Percentiles rank a stretch among this genome's conserved stretches.
Evolutionary conservation across 2,329 filamentous ascomycete genomes (phyloP).

Genomic region (Aspergillus aculeatus): DNA sequence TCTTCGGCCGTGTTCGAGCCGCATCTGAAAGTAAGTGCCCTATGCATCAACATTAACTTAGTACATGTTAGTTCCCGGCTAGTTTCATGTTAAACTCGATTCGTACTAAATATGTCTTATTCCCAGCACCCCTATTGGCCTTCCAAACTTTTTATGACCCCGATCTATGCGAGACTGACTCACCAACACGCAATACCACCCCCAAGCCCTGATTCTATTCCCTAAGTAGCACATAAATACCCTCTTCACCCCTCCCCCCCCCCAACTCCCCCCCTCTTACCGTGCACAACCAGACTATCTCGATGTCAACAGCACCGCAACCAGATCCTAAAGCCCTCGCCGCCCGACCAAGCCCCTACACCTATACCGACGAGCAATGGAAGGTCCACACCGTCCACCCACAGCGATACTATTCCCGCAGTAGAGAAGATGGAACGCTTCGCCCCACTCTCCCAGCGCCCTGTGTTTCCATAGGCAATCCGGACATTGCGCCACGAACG

Average conservation of each 20-base stretch:
- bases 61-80: too few species aligned
- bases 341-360: neutral
- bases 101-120: neutral
- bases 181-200: too few species aligned
- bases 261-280: neutral
- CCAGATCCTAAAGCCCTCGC: too few species aligned
- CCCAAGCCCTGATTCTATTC: too few species aligned
- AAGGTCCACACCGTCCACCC: neutral
- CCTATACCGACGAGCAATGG: neutral
- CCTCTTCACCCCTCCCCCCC: too few species aligned
- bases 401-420: neutral
- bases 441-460: neutral
- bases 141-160: neutral
- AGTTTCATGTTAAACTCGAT: too few species aligned
- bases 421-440: neutral
- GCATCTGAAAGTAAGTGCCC: too few species aligned
- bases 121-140: neutral
- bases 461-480: neutral
- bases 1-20: too few species aligned
- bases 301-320: neutral
- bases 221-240: neutral
- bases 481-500: neutral
- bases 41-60: too few species aligned
- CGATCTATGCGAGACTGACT: neutral
- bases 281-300: neutral